Conservation (phyloP, 805 yeast species). For the Lachancea fermentati region DNA sequence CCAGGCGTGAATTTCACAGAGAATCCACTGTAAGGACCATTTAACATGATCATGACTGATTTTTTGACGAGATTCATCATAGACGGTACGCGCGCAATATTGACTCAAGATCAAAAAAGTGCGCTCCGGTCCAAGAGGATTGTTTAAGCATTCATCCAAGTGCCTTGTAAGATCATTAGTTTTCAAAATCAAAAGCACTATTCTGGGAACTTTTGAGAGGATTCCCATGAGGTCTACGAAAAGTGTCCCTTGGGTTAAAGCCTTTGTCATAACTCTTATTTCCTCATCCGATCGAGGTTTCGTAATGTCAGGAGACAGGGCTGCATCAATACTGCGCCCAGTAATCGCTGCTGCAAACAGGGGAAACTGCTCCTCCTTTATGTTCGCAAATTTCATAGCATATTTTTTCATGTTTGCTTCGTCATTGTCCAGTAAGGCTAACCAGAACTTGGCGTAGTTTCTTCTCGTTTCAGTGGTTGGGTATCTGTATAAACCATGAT, state of each 20-base stretch:
- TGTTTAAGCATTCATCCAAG: conserved; percentile 74
- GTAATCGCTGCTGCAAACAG: conserved; percentile 91
- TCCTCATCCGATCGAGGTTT: conserved; percentile 55
- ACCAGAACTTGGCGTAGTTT: conserved; percentile 88
- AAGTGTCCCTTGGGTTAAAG: conserved; percentile 56
- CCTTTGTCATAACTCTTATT: conserved; percentile 57
- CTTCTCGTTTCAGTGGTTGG: conserved; percentile 73
- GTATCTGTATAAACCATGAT: conserved; percentile 88
- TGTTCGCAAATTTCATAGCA: conserved; percentile 74
- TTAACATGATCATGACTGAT: conserved; percentile 14
- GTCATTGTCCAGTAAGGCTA: conserved; percentile 73
- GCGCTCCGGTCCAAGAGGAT: conserved; percentile 81
- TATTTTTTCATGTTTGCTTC: conserved; percentile 60
- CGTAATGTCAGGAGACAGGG: conserved; percentile 57
- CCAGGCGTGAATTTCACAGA: conserved; percentile 23
- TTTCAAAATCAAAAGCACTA: conserved; percentile 79
- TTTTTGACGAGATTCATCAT: conserved; percentile 53
- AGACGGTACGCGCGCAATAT: conserved; percentile 80
- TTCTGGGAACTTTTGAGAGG: conserved; percentile 72
- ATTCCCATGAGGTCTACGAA: conserved; percentile 74
- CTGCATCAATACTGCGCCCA: conserved; percentile 81
- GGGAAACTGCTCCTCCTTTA: conserved; percentile 71
- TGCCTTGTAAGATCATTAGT: conserved; percentile 91
- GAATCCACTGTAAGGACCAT: conserved; percentile 26
- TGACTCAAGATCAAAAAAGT: conserved; percentile 85